Conservation (phyloP, 345 rosid species). For the Anacardium occidentale region DNA sequence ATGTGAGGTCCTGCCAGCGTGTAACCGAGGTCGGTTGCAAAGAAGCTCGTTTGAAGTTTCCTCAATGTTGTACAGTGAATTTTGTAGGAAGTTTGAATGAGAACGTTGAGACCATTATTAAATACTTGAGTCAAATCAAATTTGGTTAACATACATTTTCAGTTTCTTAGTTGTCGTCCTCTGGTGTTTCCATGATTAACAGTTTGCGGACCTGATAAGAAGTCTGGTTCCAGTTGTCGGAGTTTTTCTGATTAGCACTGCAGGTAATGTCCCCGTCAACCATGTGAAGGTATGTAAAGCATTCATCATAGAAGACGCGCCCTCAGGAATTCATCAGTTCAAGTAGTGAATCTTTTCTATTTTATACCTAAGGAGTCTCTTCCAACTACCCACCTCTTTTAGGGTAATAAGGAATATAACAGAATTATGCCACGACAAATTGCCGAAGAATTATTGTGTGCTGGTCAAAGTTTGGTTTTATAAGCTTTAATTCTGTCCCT, state of each 20-base stretch:
- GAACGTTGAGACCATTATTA: conserved; percentile 27
- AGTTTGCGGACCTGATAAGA: background rate
- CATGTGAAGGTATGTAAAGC: background rate
- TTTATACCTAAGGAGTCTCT: background rate
- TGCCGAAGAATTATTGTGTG: background rate
- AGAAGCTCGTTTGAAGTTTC: conserved; percentile 79
- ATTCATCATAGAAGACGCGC: background rate
- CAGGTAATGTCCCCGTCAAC: background rate
- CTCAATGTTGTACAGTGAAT: conserved; percentile 72
- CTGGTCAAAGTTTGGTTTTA: background rate
- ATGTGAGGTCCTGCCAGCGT: conserved; percentile 81
- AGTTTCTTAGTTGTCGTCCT: background rate
- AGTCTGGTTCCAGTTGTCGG: background rate
- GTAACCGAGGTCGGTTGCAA: conserved; percentile 67
- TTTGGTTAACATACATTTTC: background rate
- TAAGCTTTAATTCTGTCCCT: background rate
- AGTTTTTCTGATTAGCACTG: background rate
- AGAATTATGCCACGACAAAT: background rate
- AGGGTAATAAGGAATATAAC: background rate
- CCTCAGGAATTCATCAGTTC: background rate
- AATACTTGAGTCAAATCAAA: too few species aligned
- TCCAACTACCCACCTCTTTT: background rate
- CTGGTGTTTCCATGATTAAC: background rate
- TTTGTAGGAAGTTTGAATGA: conserved; percentile 63
- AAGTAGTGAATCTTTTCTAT: background rate